These are phyloP conservation scores for Colletotrichum tanaceti DNA, from an alignment of 2,329 filamentous ascomycete species.

Conservation along the genomic window DNA sequence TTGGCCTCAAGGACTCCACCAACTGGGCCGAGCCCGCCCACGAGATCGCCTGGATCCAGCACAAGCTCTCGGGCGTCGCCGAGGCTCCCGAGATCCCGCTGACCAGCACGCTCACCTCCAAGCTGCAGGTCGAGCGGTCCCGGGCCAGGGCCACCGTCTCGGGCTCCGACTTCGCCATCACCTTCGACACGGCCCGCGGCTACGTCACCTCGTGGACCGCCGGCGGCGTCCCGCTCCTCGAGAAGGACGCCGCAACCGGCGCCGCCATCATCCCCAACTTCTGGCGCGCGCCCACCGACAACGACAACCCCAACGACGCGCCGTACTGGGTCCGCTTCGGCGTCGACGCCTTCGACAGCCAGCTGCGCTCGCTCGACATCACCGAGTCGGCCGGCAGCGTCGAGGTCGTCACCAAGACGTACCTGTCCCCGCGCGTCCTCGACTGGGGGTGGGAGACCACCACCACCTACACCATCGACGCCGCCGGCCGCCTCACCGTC, in stretches of 20 bases:
- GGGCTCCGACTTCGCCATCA: slow-evolving; percentile 52
- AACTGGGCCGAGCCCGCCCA: slow-evolving; percentile 65
- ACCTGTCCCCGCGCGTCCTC: slow-evolving; percentile 68
- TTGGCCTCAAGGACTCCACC: slow-evolving; percentile 56
- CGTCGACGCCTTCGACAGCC: slow-evolving; percentile 58
- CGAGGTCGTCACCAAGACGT: slow-evolving; percentile 57
- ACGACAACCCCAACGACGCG: slow-evolving; percentile 66
- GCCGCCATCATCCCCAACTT: slow-evolving; percentile 61
- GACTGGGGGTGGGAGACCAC: slow-evolving; percentile 67
- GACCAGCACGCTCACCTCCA: slow-evolving; percentile 36
- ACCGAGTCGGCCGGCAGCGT: slow-evolving; percentile 47
- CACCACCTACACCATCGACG: slow-evolving; percentile 64
- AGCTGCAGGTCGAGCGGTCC: slow-evolving; percentile 44
- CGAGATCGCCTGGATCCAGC: slow-evolving; percentile 67
- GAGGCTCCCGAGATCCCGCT: slow-evolving; percentile 38
- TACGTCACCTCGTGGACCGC: slow-evolving; percentile 56
- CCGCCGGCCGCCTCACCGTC: slow-evolving; percentile 58
- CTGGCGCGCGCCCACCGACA: slow-evolving; percentile 75
- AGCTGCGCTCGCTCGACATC: slow-evolving; percentile 56
- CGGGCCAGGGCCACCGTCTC: slow-evolving; percentile 46
- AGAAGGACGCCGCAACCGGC: slow-evolving; percentile 49
- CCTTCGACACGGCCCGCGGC: slow-evolving; percentile 60
- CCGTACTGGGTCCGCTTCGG: slow-evolving; percentile 69
- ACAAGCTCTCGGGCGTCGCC: slow-evolving; percentile 50
- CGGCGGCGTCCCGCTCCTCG: slow-evolving; percentile 51